Percentiles rank a stretch among this genome's conserved stretches.
These are phyloP conservation scores for Limnomonas spitsbergensis DNA, from an alignment of 139 green algal species.

Conservation along the genomic window DNA sequence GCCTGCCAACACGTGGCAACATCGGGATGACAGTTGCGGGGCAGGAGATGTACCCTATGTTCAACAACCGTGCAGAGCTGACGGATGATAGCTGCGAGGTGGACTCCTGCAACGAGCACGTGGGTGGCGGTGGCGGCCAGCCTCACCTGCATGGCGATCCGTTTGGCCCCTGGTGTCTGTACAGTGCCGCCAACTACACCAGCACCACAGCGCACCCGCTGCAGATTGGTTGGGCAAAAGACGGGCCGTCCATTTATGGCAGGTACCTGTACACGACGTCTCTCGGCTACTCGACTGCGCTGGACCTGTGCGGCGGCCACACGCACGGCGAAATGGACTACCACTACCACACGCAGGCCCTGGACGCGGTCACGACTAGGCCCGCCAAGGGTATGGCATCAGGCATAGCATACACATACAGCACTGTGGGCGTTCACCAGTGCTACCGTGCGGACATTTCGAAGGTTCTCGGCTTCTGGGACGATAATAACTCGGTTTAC, in stretches of 20 bases:
- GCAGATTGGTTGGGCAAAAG: constrained; percentile 5
- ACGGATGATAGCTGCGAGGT: background rate
- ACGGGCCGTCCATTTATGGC: constrained; percentile 9
- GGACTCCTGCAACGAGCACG: constrained; percentile 15
- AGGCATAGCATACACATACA: background rate
- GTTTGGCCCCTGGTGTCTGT: constrained; percentile 12
- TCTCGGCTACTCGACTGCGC: background rate
- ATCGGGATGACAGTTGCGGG: constrained; percentile 1
- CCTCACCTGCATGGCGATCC: constrained; percentile 11
- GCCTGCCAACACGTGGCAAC: background rate
- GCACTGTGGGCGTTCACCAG: background rate
- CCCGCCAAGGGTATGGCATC: background rate
- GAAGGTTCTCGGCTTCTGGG: background rate
- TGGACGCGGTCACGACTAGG: too few relatives aligned
- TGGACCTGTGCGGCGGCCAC: constrained; percentile 4
- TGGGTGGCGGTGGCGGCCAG: background rate
- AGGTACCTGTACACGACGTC: background rate
- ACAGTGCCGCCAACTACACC: constrained; percentile 1
- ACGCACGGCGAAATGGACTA: background rate
- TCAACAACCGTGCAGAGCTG: background rate
- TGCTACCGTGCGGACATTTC: constrained; percentile 12
- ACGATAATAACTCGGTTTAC: background rate
- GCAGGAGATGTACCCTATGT: background rate
- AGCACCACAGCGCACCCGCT: background rate
- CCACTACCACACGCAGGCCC: constrained; percentile 15